These are phyloP conservation scores for Penicillium glabrum DNA, from an alignment of 2,329 filamentous ascomycete species.

Conservation along the genomic window DNA sequence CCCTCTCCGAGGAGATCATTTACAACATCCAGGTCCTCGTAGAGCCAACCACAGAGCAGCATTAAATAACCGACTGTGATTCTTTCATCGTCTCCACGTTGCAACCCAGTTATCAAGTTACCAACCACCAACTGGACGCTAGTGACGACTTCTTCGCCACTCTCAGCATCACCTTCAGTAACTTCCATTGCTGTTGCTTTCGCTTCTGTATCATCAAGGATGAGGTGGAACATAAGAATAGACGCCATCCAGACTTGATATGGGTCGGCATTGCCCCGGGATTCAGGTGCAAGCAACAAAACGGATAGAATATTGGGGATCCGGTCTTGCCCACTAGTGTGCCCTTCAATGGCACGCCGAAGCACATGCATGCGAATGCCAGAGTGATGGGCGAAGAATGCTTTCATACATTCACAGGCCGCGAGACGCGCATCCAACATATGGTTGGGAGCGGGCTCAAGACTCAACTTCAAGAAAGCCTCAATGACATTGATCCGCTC, in stretches of 20 bases:
- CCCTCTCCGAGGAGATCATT: conserved; percentile 92
- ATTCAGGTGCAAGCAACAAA: conserved; percentile 66
- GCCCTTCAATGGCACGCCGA: conserved; percentile 82
- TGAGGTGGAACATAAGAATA: conserved; percentile 79
- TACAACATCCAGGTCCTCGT: conserved; percentile 85
- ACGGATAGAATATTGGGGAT: conserved; percentile 86
- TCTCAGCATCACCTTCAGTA: conserved; percentile 83
- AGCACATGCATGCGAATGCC: conserved; percentile 85
- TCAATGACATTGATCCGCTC: conserved; percentile 85
- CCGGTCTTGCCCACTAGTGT: conserved; percentile 73
- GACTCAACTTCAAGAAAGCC: conserved; percentile 77
- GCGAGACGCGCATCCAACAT: conserved; percentile 80
- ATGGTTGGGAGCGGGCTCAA: conserved; percentile 65
- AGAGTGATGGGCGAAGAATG: conserved; percentile 81
- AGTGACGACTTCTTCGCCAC: conserved; percentile 91
- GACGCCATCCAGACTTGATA: conserved; percentile 90
- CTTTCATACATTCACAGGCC: conserved; percentile 86
- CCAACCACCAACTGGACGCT: conserved; percentile 85
- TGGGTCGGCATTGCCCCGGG: conserved; percentile 68
- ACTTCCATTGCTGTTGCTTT: conserved; percentile 79
- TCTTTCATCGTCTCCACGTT: conserved; percentile 73
- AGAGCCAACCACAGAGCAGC: conserved; percentile 85
- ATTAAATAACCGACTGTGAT: conserved; percentile 84
- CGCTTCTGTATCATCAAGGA: conserved; percentile 76
- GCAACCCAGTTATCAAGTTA: conserved; percentile 78